Evolutionary conservation across 106 monocot species (phyloP).

Genomic region (Vanilla planifolia): DNA sequence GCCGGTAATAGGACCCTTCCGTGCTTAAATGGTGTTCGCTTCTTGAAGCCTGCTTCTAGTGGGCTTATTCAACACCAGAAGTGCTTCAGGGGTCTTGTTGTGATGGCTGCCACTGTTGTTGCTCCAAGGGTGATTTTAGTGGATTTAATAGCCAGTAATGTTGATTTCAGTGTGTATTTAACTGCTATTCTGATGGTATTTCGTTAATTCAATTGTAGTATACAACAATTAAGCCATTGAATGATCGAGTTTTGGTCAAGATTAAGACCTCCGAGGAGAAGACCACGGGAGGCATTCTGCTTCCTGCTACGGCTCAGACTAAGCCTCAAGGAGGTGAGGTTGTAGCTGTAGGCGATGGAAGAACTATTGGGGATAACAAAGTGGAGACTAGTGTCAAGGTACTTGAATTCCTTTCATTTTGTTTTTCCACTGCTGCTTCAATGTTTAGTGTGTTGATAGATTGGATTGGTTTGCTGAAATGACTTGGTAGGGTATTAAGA

Average conservation of each 20-base stretch:
- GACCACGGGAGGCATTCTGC: conserved; percentile 59
- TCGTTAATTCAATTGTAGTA: conserved; percentile 31
- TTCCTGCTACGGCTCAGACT: conserved; percentile 55
- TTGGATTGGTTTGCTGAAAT: too few species aligned
- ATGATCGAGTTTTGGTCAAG: conserved; percentile 71
- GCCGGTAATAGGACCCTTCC: conserved; percentile 1
- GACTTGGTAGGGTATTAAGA: too few species aligned
- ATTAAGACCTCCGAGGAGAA: conserved; percentile 60
- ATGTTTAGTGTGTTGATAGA: too few species aligned
- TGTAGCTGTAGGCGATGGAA: conserved; percentile 74
- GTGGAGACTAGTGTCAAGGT: conserved; percentile 59
- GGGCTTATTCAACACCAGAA: conserved; percentile 16
- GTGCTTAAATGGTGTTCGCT: conserved; percentile 26
- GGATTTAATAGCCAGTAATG: not conserved
- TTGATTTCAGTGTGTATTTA: not conserved
- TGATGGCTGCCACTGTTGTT: conserved; percentile 56
- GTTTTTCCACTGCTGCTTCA: too few species aligned
- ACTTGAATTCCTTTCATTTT: not conserved
- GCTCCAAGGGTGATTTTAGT: conserved; percentile 49
- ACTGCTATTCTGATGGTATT: too few species aligned
- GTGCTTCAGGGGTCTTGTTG: conserved; percentile 27
- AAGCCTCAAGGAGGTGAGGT: conserved; percentile 78
- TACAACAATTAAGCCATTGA: conserved; percentile 65
- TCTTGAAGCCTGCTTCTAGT: not conserved
- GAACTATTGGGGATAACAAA: conserved; percentile 50